A percentile compares a stretch with the other conserved stretches of the same genome.
Evolutionary conservation across 306 rosid species (phyloP).

Genomic region (Geum urbanum): DNA sequence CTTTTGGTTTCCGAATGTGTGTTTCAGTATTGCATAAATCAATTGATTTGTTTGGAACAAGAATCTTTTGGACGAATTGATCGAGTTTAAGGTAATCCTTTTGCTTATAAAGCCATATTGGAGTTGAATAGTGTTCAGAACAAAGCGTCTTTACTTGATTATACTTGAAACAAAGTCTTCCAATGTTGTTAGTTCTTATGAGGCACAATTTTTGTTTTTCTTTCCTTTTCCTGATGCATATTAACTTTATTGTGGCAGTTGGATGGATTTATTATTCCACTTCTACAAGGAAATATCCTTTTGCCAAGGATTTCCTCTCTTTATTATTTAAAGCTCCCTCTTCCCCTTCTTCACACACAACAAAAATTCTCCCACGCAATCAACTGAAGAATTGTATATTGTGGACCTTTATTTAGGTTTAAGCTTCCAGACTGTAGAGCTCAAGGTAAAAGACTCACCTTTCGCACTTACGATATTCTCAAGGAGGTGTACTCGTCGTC

Average conservation of each 20-base stretch:
- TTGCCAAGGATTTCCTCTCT: slow-evolving; percentile 26
- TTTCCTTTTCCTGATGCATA: slow-evolving; percentile 12
- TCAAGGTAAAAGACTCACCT: slow-evolving; percentile 55
- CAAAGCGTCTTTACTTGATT: slow-evolving; percentile 9
- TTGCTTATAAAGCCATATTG: slow-evolving; percentile 7
- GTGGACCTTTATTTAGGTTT: slow-evolving; percentile 49
- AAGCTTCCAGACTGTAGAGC: slow-evolving; percentile 73
- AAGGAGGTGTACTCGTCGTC: slow-evolving; percentile 84
- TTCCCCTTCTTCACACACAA: not conserved
- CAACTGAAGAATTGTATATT: slow-evolving; percentile 17
- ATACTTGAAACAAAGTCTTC: not conserved
- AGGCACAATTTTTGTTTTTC: not conserved
- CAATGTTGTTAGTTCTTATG: slow-evolving; percentile 12
- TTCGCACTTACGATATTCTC: slow-evolving; percentile 55
- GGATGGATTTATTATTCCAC: slow-evolving; percentile 70
- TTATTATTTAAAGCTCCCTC: not conserved
- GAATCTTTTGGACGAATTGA: slow-evolving; percentile 81
- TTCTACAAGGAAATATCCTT: slow-evolving; percentile 97
- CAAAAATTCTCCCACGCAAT: not conserved
- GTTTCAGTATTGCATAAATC: not conserved
- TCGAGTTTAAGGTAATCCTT: slow-evolving; percentile 76
- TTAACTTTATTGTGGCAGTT: slow-evolving; percentile 61
- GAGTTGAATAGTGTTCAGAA: too few species aligned
- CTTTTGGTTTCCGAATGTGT: not conserved
- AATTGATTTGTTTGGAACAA: slow-evolving; percentile 78